Conservation (phyloP, 2,329 filamentous ascomycete species). For the Alternaria sp. region DNA sequence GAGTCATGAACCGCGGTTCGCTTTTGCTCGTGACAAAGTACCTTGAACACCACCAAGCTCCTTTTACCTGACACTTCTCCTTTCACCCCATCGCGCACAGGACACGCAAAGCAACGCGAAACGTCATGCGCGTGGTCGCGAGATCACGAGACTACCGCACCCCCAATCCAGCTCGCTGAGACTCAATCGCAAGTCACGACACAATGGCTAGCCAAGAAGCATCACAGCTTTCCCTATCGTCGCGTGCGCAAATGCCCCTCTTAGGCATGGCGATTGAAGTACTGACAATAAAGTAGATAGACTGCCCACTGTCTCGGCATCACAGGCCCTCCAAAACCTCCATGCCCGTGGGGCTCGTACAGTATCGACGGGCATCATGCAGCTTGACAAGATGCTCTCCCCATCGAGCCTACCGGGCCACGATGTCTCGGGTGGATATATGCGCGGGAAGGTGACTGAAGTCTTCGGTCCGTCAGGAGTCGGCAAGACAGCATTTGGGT, state of each 20-base stretch:
- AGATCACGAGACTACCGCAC: constrained; percentile 34
- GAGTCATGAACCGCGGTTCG: constrained; percentile 38
- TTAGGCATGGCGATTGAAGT: not conserved
- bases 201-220: constrained; percentile 46
- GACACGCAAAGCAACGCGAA: constrained; percentile 18
- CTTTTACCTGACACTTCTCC: not conserved
- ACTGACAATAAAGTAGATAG: constrained; percentile 64
- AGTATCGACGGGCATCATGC: constrained; percentile 59
- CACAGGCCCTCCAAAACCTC: constrained; percentile 71
- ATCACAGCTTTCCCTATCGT: constrained; percentile 42
- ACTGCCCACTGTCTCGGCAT: constrained; percentile 78
- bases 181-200: constrained; percentile 11
- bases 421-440: constrained; percentile 63
- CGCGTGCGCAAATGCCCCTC: constrained; percentile 45
- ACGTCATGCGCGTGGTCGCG: constrained; percentile 27
- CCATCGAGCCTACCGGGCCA: constrained; percentile 38
- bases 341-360: constrained; percentile 59
- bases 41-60: constrained; percentile 14
- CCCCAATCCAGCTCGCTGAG: constrained; percentile 12
- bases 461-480: constrained; percentile 86
- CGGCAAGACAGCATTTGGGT: constrained; percentile 87
- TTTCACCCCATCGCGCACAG: constrained; percentile 11
- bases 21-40: constrained; percentile 35
- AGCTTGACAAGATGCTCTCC: constrained; percentile 57
- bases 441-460: constrained; percentile 81